Evolutionary conservation across 176 grass and related monocot species (phyloP), one percentile per base, ranked within the genome.

Genomic region (Typha latifolia): DNA sequence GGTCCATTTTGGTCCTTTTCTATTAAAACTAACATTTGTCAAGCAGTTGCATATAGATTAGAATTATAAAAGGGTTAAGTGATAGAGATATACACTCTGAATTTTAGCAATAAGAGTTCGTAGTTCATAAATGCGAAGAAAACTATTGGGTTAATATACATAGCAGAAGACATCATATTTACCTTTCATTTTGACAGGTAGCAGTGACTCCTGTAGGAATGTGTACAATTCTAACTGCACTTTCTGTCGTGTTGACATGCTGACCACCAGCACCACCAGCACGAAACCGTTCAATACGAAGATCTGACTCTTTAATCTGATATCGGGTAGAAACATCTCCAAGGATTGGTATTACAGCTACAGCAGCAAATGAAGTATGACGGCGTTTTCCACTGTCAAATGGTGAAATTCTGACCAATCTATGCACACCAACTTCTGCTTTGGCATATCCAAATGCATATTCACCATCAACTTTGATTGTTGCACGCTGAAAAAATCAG

Each of bases 111-210:
- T n/a, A n/a, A n/a, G n/a, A 29, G 2, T 29, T 29, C 27, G 3
- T 43, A 43, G 37, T 10, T 43, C 8, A 43, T 10, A 10, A 10
- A 43, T 10, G 37, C 10, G 1, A 10, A 43, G 37, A 43, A 43
- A 43, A 43, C 9, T 43, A 43, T 43, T 43, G 37, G 37, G 37
- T 9, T 43, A 43, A 43, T 10, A 43, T 43, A 43, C 8, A 10
- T 43, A 43, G 27, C 7, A 1, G 37, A 43, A 10, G 12, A 16
- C 51, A 67, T 74, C 2, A 89, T 24, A 72, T 52, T 63, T 84
- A 91, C 93, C 93, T 90, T 87, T 97, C 93, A 63, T 97, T 97
- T 78, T 97, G 93, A 86, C 75, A 84, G 48, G 85, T 89, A 48
- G 93, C 93, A 51, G 78, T 82, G 75, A 84, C 84, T 69, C 93